Base-by-base conservation (phyloP, 805 yeast genomes). In the Teunomyces gatunensis region DNA sequence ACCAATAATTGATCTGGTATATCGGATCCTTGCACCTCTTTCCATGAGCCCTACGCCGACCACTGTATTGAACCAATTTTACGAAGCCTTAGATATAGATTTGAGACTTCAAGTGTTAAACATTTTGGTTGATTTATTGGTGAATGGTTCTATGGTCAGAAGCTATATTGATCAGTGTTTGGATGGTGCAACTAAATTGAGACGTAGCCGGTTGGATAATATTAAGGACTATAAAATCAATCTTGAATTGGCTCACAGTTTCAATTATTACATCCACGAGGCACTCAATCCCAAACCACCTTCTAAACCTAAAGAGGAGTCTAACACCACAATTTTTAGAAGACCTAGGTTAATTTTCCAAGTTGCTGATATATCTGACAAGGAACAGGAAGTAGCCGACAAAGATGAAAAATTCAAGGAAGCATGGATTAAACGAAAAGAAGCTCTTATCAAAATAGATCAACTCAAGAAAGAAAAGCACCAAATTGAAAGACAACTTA, bases 121-220 rank as follows among this genome's bases (percentile, higher is more conserved):
- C 49, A 79, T 89, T 15, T 61, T 94, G 27, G 80, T 84, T 52
- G 81, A 84, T 25, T 63, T 91, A 9, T 66, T 88, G 18, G 74
- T 80, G 21, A 79, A 78, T 39, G 81, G 91, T 4, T 66, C 76
- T 2, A 58, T 75, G 1, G 80, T 89, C 23, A 75, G 96, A 55
- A 67, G 69, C 4, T 76, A 80, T 56, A 78, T 89, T 50, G 96
- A 89, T 47, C 72, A 75, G 49, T 80, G 87, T 50, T 72, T 85
- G 64, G 94, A 85, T 20, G 80, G 79, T 28, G 73, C 85, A 1
- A 74, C 87, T 0, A 68, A 69, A 21, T 60, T 85, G 25, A 78
- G 95, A 56, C 76, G 90, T 51, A 84, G 80, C 45, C 75, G 89
- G 51, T 67, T 85, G 33, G 95, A 88, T 44, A 68, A 74, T 32